phyloP scores from a whole-genome alignment of 345 rosid genomes.

The Salix koriyanagi region DNA sequence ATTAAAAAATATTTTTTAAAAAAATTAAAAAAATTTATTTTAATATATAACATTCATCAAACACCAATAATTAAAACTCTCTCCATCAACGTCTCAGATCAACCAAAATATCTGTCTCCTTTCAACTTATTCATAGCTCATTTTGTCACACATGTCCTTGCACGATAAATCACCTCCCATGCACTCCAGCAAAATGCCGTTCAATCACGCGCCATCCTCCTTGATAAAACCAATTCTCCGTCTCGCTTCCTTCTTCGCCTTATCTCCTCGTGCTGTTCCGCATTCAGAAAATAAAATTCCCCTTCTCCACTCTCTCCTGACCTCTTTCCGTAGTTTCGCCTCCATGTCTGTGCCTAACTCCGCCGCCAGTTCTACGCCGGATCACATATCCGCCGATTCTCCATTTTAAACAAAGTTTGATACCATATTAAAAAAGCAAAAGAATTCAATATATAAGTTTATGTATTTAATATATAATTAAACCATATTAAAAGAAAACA shows the following conservation, averaged over 20 bases:
- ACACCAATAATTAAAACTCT: too few species aligned
- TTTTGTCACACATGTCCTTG: background rate
- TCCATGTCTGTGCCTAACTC: constrained; percentile 36
- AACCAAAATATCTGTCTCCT: background rate
- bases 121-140: background rate
- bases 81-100: background rate
- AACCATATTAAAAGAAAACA: background rate
- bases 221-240: constrained; percentile 18
- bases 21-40: too few species aligned
- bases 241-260: constrained; percentile 5
- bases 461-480: too few species aligned
- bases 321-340: constrained; percentile 6
- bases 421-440: too few species aligned
- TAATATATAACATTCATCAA: too few species aligned
- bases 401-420: too few species aligned
- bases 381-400: constrained; percentile 39
- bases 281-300: constrained; percentile 1
- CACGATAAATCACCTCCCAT: background rate
- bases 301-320: constrained; percentile 17
- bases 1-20: too few species aligned
- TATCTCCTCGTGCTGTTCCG: constrained; percentile 14
- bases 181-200: constrained; percentile 24
- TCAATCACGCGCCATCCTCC: constrained; percentile 24
- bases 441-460: too few species aligned
- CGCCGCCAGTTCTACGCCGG: constrained; percentile 21